Base-by-base conservation (phyloP, 2,329 filamentous ascomycete species). In the Diaporthe nobilis region DNA sequence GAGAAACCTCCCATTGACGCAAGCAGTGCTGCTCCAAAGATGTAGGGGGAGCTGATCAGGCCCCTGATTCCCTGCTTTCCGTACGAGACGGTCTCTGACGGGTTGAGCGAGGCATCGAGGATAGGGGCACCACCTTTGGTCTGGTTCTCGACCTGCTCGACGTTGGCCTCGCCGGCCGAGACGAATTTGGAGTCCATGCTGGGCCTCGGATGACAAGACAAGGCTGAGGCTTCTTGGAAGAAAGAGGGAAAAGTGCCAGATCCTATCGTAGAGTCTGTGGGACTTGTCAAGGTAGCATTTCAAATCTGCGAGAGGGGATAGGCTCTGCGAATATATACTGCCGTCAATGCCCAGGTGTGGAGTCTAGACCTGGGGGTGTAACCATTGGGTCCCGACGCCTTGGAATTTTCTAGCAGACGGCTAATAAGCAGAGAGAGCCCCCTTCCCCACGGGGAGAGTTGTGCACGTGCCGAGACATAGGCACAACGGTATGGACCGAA, bases 21-120 rank as follows among this genome's bases (percentile, higher is more conserved):
- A 13, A 78, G 79, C 17, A 87, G 80, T 0, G 85, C 85, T 9
- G 85, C 85, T 22, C 84, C 84, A 22, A 86, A 82, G n/a, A 87
- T 84, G 71, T 83, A 87, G 0, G 83, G 82, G 0, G 84, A 85
- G 44, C 78, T 77, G 20, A 85, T 20, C 25, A 86, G 80, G 7
- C 82, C 83, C 34, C 76, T 73, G 60, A 84, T 65, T 13, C 83
- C 83, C 42, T 78, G 67, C 7, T 75, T 77, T 20, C 82, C 83
- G 70, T 84, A 84, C 8, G 70, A 61, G 20, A 75, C 37, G 57
- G 44, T 22, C 10, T 75, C 74, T 28, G 73, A 49, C 5, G 70
- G 70, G 70, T 72, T 72, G 39, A 72, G 55, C 6, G 61, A 20
- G 20, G 61, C 61, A 51, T 67, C 61, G 44, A 67, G 42, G 44